Conservation (phyloP, 352 stramenopile species). For the Lagenidium sp. region DNA sequence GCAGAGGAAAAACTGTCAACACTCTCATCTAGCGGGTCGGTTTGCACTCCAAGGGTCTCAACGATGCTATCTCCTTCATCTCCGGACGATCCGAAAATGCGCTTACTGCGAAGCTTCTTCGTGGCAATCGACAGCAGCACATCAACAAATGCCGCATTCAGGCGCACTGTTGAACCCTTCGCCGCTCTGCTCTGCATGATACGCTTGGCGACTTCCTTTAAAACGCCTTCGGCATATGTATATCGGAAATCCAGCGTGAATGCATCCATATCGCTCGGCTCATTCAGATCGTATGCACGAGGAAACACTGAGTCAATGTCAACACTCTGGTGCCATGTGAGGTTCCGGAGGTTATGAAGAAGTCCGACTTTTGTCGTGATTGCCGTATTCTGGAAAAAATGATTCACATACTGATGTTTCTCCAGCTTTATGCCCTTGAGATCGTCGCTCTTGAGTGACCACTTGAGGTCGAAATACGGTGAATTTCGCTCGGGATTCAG, state of each 20-base stretch:
- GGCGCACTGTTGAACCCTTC: constrained; percentile 4
- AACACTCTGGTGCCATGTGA: constrained; percentile 75
- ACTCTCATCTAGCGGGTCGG: constrained; percentile 47
- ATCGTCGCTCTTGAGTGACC: constrained; percentile 86
- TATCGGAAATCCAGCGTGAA: constrained; percentile 91
- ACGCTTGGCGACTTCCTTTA: constrained; percentile 53
- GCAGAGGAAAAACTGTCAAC: constrained; percentile 25
- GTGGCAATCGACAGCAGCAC: constrained; percentile 38
- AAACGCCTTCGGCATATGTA: constrained; percentile 66
- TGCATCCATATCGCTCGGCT: constrained; percentile 65
- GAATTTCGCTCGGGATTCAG: constrained; percentile 78
- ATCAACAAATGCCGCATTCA: constrained; percentile 50
- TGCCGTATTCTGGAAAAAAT: constrained; percentile 87
- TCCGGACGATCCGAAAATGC: constrained; percentile 2
- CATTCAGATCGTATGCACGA: constrained; percentile 85
- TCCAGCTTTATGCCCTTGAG: constrained; percentile 71
- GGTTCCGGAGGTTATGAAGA: constrained; percentile 68
- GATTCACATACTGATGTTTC: constrained; percentile 85
- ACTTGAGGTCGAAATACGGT: constrained; percentile 90
- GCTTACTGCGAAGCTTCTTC: constrained; percentile 50
- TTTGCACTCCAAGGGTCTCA: no score
- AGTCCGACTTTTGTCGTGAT: constrained; percentile 91
- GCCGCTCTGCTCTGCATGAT: constrained; percentile 13
- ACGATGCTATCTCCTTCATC: no score
- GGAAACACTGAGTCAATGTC: constrained; percentile 84